Evolutionary conservation across 805 yeast genomes (phyloP), one percentile per base, ranked within the genome.

Genomic region (Starmerella tilneyi): DNA sequence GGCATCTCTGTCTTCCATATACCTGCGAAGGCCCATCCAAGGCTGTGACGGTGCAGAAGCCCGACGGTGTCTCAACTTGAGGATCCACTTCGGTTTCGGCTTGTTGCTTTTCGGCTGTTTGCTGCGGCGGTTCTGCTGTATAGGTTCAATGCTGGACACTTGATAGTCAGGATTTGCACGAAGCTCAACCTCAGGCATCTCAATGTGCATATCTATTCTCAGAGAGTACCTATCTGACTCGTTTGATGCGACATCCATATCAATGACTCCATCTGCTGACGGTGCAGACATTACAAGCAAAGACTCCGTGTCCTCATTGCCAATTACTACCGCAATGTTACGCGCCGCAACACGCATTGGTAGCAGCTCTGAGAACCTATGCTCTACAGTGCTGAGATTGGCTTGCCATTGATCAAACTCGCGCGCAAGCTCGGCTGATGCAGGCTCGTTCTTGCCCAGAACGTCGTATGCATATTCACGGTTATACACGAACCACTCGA

Each of bases 21-120:
- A 89, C 29, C 92, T 71, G 12, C 75, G 67, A 21, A 89, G 63
- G 1, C 97, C 97, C 49, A 67, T 72, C 97, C 97, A 89, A n/a
- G 52, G 54, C 46, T 66, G 66, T 4, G 22, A 26, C 13, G 46
- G 44, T 2, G 24, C 45, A 8, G 12, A n/a, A 22, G 30, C 23
- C 13, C 40, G 5, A 19, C 22, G 4, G 4, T 21, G 3, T 16
- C 23, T 21, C 16, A 40, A 23, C 29, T 31, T 35, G 22, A 24
- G 33, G 23, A 21, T 28, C 52, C 48, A 42, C 17, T 30, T 8
- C 3, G 29, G 31, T 21, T 16, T 9, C 24, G 27, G 6, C 7
- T 15, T 7, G 19, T 16, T 24, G 19, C 13, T 11, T 26, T 15
- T 9, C 19, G 31, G 29, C 2, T 22, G 29, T n/a, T 32, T 23